phyloP scores from a whole-genome alignment of 163 green algal species.

The Prototheca wickerhamii region DNA sequence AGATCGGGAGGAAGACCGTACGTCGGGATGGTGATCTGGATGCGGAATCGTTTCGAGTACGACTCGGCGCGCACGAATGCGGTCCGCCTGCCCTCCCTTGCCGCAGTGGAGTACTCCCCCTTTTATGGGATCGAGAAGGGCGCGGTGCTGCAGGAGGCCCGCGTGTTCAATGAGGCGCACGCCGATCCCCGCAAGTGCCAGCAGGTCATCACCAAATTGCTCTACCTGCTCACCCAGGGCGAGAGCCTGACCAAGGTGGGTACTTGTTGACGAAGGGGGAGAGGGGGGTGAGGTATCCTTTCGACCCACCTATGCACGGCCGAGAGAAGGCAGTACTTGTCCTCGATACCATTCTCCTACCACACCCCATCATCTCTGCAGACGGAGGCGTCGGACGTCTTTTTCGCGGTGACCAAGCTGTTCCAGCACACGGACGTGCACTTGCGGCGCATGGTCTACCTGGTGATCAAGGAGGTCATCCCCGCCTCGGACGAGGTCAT shows the following conservation, averaged over 20 bases:
- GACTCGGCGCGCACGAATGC: background rate
- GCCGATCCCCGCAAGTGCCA: constrained; percentile 89
- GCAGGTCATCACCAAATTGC: constrained; percentile 99
- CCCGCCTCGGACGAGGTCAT: constrained; percentile 77
- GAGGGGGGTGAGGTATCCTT: background rate
- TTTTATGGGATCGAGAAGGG: constrained; percentile 99
- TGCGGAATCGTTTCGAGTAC: too few relatives aligned
- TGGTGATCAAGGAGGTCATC: constrained; percentile 98
- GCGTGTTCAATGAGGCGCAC: constrained; percentile 92
- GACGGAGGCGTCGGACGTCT: constrained; percentile 95
- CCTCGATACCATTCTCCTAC: background rate
- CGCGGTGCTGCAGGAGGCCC: constrained; percentile 93
- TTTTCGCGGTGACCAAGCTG: constrained; percentile 98
- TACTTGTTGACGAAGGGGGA: background rate
- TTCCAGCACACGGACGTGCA: constrained; percentile 95
- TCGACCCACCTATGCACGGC: too few relatives aligned
- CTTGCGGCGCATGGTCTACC: constrained; percentile 95
- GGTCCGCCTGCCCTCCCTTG: background rate
- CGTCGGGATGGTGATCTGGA: constrained; percentile 22
- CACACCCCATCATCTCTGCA: constrained; percentile 25
- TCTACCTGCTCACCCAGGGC: constrained; percentile 96
- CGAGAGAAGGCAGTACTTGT: too few relatives aligned
- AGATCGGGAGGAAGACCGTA: constrained; percentile 91
- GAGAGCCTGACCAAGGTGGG: constrained; percentile 96
- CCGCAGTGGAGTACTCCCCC: constrained; percentile 91